A percentile compares a stretch with the other conserved stretches of the same genome.
Conservation (phyloP, 352 stramenopile genomes). For the Pelagophyceae sp. region DNA sequence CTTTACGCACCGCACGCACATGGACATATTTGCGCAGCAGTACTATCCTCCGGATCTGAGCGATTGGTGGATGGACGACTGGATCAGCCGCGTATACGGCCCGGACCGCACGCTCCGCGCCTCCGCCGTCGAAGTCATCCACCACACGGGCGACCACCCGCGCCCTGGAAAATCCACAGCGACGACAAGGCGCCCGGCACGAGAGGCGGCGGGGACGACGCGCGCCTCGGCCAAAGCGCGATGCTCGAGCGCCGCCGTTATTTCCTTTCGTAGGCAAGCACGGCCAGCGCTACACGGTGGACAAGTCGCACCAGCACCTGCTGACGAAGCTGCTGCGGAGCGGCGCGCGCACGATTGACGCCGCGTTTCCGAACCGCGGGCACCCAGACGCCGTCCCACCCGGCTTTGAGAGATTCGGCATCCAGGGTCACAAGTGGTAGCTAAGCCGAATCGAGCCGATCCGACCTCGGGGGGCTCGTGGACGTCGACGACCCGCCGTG, state of each 20-base stretch:
- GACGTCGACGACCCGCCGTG: no score
- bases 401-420: background rate
- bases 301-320: constrained; percentile 17
- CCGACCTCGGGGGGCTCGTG: no score
- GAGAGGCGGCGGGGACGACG: no score
- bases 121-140: constrained; percentile 21
- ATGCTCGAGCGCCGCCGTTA: no score
- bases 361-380: background rate
- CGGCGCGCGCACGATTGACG: background rate
- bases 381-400: background rate
- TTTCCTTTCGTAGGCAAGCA: no score
- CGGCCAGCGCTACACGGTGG: constrained; percentile 24
- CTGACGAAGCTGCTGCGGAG: background rate
- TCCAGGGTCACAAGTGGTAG: background rate
- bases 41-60: constrained; percentile 43
- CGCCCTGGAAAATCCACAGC: no score
- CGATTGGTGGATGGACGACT: constrained; percentile 49
- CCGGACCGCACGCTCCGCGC: constrained; percentile 31
- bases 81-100: constrained; percentile 41
- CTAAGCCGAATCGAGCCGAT: no score
- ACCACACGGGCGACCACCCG: constrained; percentile 32
- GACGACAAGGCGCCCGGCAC: no score
- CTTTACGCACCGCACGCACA: constrained; percentile 43
- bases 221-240: no score
- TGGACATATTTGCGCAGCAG: constrained; percentile 40